Base-by-base conservation (phyloP, 805 yeast genomes). In the Nakazawaea ernobii region DNA sequence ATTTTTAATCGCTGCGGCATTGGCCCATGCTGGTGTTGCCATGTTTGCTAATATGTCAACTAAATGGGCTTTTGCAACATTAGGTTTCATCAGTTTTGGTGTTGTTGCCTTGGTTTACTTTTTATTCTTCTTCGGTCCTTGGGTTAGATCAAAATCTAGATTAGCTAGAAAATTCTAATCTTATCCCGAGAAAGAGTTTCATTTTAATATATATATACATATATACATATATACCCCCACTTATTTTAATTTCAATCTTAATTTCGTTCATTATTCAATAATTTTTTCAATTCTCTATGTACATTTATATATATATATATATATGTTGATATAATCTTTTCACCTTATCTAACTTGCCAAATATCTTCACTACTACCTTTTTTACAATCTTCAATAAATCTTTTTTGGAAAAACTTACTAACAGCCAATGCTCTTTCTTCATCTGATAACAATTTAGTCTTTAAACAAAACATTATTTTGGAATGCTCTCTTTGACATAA, bases 341-440 rank as follows among this genome's bases (percentile, higher is more conserved):
- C n/a, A n/a, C 10, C 17, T 20, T 15, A 42, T 20, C 82, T 61
- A 40, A 64, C 59, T 46, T 76, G 78, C 98, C 98, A 92, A 8
- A 92, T 73, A 58, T 86, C 92, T 60, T 91, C 96, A 45, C 92
- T 80, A 54, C 85, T 80, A 2, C 96, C 96, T 43, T 70, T 66
- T 33, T 75, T 70, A 60, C 78, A 75, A 55, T 82, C 80, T 53
- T 80, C 79, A 35, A 82, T 76, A 15, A 82, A 68, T 51, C 80
- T 70, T 32, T 74, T 67, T 67, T 79, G 84, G 68, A 84, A 86
- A 68, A 82, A 92, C 52, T 79, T 75, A 59, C 85, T 90, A 11
- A 91, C 71, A 53, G 68, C 68, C 40, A 60, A 53, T 48, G 74
- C 65, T 51, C 72, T 71, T 44, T 68, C 74, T 17, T 77, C 79